Base-by-base conservation (phyloP, 2,329 filamentous ascomycete species). In the Colletotrichum truncatum region DNA sequence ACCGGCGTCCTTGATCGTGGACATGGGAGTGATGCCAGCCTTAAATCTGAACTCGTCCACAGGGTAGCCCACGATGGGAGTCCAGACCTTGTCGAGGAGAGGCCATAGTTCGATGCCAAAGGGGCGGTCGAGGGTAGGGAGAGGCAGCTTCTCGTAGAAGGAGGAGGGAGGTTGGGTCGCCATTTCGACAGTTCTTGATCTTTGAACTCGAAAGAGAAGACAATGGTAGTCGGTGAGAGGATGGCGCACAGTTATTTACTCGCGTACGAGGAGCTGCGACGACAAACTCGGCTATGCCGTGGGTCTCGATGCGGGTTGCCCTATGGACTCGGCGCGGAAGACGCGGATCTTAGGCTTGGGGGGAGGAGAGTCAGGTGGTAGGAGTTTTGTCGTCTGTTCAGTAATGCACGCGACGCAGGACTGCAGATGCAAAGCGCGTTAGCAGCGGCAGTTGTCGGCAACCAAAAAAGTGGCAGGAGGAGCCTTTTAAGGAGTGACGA, bases 51-150 rank as follows among this genome's bases (percentile, higher is more conserved):
- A 98, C 68, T 98, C 90, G 71, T 93, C 89, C 67, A 92, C 90
- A 69, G 93, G 90, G 81, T 95, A 97, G 74, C 95, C 95, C 64
- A 87, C 86, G 69, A 93, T 84, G 63, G 85, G 79, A 77, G 91
- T 91, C 81, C 91, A 98, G 72, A 85, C 90, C 84, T 94, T 93
- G 82, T 91, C 92, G 87, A 98, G 98, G 81, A 97, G 89, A 73
- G 95, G 93, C 96, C 96, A 98, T 79, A 98, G 82, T 69, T 92
- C 86, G 71, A 98, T 84, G 78, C 95, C 96, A 75, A 98, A 98
- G 32, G 95, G 95, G 70, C 92, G 89, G 78, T 98, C 94, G 80
- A 98, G 85, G 68, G 93, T 93, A 61, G 95, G 95, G 71, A 89
- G 77, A 76, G 93, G 85, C 67, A 89, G 73, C 72, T 85, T 80